phyloP scores from a whole-genome alignment of 2,329 filamentous ascomycete genomes.

The Aciculosporium take region DNA sequence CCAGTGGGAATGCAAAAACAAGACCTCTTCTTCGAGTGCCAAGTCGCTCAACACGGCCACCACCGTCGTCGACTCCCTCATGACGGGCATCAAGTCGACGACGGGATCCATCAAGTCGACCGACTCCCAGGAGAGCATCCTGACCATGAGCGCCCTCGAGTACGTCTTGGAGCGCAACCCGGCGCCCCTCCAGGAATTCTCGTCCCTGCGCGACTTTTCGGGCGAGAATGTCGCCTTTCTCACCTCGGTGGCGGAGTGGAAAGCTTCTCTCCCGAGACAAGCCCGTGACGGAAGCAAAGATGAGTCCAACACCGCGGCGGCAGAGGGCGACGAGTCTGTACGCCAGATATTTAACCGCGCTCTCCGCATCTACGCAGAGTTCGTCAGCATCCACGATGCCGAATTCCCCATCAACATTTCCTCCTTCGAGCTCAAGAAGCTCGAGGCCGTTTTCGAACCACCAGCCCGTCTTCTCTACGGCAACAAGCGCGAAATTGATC shows the following conservation, averaged over 20 bases:
- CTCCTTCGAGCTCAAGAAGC: constrained; percentile 32
- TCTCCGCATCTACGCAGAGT: constrained; percentile 45
- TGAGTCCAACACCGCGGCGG: constrained; percentile 10
- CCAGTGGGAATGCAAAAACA: constrained; percentile 27
- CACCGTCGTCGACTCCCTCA: constrained; percentile 15
- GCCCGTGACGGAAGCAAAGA: constrained; percentile 10
- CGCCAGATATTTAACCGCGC: constrained; percentile 42
- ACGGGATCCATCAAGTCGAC: constrained; percentile 15
- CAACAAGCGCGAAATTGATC: constrained; percentile 20
- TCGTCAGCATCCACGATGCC: constrained; percentile 43
- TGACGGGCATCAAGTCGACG: constrained; percentile 19
- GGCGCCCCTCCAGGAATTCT: constrained; percentile 46
- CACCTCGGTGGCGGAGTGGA: constrained; percentile 43
- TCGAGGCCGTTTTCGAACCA: constrained; percentile 41
- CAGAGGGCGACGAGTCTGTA: constrained; percentile 20
- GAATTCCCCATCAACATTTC: constrained; percentile 53
- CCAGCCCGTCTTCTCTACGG: constrained; percentile 30
- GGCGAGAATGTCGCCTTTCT: constrained; percentile 59
- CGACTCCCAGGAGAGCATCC: constrained; percentile 26
- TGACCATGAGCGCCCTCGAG: constrained; percentile 49
- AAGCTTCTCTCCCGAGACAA: constrained; percentile 19
- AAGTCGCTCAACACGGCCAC: constrained; percentile 10
- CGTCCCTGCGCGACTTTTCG: constrained; percentile 51
- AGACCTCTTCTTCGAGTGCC: constrained; percentile 9
- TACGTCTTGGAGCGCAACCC: constrained; percentile 45